Conservation (phyloP, 176 grass and related monocot species). For the Carex kokanica region DNA sequence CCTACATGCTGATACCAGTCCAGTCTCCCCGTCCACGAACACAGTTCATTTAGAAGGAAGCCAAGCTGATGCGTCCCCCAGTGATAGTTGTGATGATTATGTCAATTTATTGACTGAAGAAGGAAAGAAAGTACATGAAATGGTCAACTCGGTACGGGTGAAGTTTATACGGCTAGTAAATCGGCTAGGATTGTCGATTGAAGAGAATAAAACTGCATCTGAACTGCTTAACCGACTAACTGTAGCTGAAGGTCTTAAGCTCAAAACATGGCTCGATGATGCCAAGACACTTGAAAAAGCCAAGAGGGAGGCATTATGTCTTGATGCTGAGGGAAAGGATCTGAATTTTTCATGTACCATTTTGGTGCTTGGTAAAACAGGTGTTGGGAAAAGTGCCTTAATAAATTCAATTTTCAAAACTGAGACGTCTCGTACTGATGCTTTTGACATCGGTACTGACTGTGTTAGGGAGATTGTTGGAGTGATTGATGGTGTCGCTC, state of each 20-base stretch:
- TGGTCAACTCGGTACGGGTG: constrained; percentile 47
- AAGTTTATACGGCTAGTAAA: constrained; percentile 67
- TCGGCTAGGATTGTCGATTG: constrained; percentile 54
- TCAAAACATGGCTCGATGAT: constrained; percentile 40
- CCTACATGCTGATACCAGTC: neutral
- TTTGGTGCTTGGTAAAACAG: constrained; percentile 81
- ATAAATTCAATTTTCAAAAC: constrained; percentile 90
- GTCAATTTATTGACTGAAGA: constrained; percentile 55
- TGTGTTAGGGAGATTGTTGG: constrained; percentile 55
- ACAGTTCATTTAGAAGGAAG: constrained; percentile 2
- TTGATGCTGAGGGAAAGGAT: constrained; percentile 53
- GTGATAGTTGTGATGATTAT: constrained; percentile 38
- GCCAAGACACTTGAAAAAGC: constrained; percentile 53
- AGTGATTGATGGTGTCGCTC: constrained; percentile 61
- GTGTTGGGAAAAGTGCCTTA: constrained; percentile 87
- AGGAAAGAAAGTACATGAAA: constrained; percentile 73
- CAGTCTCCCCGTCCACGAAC: neutral
- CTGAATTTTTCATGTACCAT: constrained; percentile 81
- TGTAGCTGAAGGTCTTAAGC: constrained; percentile 60
- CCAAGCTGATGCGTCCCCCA: constrained; percentile 11
- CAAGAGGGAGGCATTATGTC: constrained; percentile 68
- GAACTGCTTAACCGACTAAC: constrained; percentile 63
- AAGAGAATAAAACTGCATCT: constrained; percentile 47
- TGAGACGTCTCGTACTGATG: constrained; percentile 57
- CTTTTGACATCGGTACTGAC: constrained; percentile 58